Evolutionary conservation across 495 filamentous ascomycete genomes (phyloP).

Genomic region (Penicillium samsonianum): DNA sequence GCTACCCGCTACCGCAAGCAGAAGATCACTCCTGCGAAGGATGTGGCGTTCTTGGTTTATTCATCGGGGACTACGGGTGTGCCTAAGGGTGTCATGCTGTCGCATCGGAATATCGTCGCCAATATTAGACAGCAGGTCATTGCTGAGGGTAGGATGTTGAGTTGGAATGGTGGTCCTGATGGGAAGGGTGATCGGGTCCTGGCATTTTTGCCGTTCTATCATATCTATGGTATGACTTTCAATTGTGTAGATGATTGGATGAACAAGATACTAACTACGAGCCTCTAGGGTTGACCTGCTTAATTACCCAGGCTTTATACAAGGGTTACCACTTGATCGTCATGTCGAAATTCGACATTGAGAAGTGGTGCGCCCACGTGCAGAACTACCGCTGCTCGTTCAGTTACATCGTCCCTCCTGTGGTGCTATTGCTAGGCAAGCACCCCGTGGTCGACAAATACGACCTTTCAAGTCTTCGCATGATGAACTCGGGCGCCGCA

Average conservation of each 20-base stretch:
- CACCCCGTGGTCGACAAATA: conserved; percentile 75
- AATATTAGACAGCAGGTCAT: conserved; percentile 61
- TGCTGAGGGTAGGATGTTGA: conserved; percentile 61
- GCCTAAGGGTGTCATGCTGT: conserved; percentile 92
- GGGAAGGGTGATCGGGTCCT: conserved; percentile 70
- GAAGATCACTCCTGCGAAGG: conserved; percentile 47
- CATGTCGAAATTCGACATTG: conserved; percentile 83
- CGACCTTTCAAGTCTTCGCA: conserved; percentile 74
- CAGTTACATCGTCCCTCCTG: conserved; percentile 80
- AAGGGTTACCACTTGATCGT: conserved; percentile 70
- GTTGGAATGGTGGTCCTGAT: conserved; percentile 59
- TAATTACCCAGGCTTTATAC: conserved; percentile 65
- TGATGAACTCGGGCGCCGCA: conserved; percentile 89
- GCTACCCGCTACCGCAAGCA: conserved; percentile 48
- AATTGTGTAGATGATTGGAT: conserved; percentile 52
- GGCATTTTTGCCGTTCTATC: conserved; percentile 89
- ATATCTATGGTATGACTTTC: conserved; percentile 72
- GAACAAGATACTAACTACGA: conserved; percentile 56
- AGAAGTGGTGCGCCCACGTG: conserved; percentile 72
- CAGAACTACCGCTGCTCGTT: conserved; percentile 76
- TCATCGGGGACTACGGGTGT: conserved; percentile 87
- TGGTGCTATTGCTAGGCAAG: conserved; percentile 79
- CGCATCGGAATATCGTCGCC: conserved; percentile 77
- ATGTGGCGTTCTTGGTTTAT: conserved; percentile 73
- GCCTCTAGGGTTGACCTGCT: conserved; percentile 63